Evolutionary conservation across 176 grass and related monocot genomes (phyloP), one percentile per base, ranked within the genome.

Genomic region (Alloteropsis semialata): DNA sequence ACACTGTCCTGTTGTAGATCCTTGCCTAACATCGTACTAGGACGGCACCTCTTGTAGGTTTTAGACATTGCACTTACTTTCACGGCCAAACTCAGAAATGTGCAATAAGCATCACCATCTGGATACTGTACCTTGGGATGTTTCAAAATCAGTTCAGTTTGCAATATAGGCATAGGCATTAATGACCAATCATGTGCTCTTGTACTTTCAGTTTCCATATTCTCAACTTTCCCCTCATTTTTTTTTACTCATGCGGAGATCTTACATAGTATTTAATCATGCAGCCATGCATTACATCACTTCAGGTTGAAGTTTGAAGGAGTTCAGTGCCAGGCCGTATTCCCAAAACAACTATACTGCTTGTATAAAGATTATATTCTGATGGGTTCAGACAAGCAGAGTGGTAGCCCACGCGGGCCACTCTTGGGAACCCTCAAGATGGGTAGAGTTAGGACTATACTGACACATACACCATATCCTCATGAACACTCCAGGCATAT

Each of bases 401-500:
- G 62, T 55, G 82, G 79, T 78, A 92, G 78, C 65, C 90, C 92
- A 81, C 84, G 78, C 59, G n/a, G n/a, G n/a, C 90, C 84, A 75
- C 84, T 94, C 44, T 80, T 97, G 84, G 92, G 79, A 83, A 94
- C 76, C 61, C 85, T 97, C 27, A 94, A 91, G 78, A 91, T 97
- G 81, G 89, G 75, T 57, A 92, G 92, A n/a, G 95, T 97, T 77
- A 84, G 86, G 49, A 94, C 90, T 34, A 93, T 97, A 72, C 84
- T 97, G 70, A 92, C 88, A 15, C 92, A 91, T 76, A 92, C 90
- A 5, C 88, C 90, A 41, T 97, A 94, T 63, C 95, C 92, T 19
- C 95, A 92, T 64, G 95, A 97, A 61, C 92, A 97, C 82, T 94
- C 84, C 33, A 91, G 95, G 44, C 95, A 97, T 85, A 91, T 86